These are phyloP conservation scores for Fraxinus dipetala DNA, from an alignment of 305 asterid genomes.

Conservation along the genomic window DNA sequence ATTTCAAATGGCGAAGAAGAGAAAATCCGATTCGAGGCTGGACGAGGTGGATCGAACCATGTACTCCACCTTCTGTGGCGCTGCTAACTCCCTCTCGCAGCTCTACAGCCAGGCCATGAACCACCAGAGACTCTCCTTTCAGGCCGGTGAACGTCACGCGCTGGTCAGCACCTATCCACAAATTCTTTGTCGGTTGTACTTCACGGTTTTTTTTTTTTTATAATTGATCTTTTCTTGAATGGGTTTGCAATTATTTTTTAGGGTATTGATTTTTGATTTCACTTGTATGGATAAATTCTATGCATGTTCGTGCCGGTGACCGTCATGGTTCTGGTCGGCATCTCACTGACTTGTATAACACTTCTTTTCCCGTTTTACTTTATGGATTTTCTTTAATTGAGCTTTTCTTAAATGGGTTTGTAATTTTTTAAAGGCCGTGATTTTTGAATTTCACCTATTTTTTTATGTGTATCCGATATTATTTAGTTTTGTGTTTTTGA, in stretches of 20 bases:
- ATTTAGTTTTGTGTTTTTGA: not conserved
- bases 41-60: slow-evolving; percentile 58
- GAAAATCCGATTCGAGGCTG: slow-evolving; percentile 49
- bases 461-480: not conserved
- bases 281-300: not conserved
- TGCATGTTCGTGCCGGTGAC: not conserved
- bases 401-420: not conserved
- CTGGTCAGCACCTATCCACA: slow-evolving; percentile 27
- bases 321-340: not conserved
- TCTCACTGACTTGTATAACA: not conserved
- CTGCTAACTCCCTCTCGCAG: slow-evolving; percentile 51
- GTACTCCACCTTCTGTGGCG: slow-evolving; percentile 43
- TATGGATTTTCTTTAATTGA: not conserved
- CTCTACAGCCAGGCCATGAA: slow-evolving; percentile 52
- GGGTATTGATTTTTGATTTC: not conserved
- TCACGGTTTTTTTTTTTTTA: not conserved
- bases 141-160: slow-evolving; percentile 54
- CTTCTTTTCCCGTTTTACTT: not conserved
- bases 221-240: not conserved
- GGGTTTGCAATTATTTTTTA: not conserved
- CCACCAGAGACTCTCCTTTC: slow-evolving; percentile 49
- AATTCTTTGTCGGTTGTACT: not conserved
- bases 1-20: slow-evolving; percentile 40
- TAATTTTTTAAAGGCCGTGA: not conserved
- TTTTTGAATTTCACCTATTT: not conserved